Percentiles rank a stretch among this genome's conserved stretches.
These are phyloP conservation scores for Aspergillus piperis DNA, from an alignment of 2,329 filamentous ascomycete genomes.

Conservation along the genomic window DNA sequence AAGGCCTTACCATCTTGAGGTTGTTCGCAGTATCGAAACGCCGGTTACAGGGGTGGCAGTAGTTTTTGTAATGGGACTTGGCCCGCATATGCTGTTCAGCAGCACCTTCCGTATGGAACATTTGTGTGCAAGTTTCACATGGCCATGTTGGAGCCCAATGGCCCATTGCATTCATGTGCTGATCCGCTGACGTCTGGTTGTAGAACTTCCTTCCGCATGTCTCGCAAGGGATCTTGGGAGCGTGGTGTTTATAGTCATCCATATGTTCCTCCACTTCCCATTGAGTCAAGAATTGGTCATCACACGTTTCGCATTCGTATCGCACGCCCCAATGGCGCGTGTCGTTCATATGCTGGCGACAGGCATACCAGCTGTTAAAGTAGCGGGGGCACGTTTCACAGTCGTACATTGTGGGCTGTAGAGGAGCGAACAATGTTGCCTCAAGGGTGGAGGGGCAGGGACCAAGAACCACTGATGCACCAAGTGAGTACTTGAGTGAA, in stretches of 20 bases:
- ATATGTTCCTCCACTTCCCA: constrained; percentile 24
- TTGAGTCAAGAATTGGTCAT: neutral
- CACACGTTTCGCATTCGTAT: constrained; percentile 28
- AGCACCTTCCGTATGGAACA: constrained; percentile 9
- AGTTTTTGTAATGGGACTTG: constrained; percentile 29
- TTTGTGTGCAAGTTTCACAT: constrained; percentile 11
- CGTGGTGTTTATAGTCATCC: constrained; percentile 23
- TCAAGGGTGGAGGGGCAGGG: neutral
- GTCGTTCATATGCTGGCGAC: constrained; percentile 25
- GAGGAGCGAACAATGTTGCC: neutral
- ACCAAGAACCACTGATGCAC: neutral
- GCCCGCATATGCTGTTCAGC: constrained; percentile 31
- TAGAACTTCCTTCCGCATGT: neutral
- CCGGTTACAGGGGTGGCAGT: constrained; percentile 33
- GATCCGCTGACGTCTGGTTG: constrained; percentile 17
- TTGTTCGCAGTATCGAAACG: constrained; percentile 36
- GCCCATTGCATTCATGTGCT: constrained; percentile 28
- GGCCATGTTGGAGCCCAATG: constrained; percentile 4
- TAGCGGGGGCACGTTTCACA: constrained; percentile 19
- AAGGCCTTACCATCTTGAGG: constrained; percentile 28
- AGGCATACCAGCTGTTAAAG: constrained; percentile 12
- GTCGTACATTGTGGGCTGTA: constrained; percentile 9
- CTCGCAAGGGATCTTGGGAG: constrained; percentile 5
- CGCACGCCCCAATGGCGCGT: constrained; percentile 23
- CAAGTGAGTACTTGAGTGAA: neutral